A percentile compares a stretch with the other conserved stretches of the same genome.
These are phyloP conservation scores for Pseudonitzschia multiseries DNA, from an alignment of 108 stramenopile genomes.

Conservation along the genomic window DNA sequence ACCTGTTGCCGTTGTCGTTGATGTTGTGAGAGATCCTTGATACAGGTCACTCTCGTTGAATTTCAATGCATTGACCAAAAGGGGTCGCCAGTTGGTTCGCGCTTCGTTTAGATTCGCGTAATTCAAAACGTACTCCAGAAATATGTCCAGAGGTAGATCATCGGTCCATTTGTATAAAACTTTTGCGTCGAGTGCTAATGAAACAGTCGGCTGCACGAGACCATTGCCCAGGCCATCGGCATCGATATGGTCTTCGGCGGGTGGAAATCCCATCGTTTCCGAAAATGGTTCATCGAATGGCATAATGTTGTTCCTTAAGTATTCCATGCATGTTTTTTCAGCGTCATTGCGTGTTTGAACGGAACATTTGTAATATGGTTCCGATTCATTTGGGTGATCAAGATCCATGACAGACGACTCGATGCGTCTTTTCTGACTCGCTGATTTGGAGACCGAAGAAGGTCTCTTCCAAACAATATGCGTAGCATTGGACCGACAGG, in stretches of 20 bases:
- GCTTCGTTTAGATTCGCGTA: conserved; percentile 85
- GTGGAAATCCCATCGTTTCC: conserved; percentile 62
- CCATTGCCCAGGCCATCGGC: conserved; percentile 73
- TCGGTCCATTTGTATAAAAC: conserved; percentile 66
- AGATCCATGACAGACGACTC: background rate
- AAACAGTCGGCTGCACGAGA: conserved; percentile 59
- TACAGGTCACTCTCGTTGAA: conserved; percentile 35
- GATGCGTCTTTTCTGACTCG: background rate
- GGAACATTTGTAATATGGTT: background rate
- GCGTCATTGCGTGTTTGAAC: conserved; percentile 38
- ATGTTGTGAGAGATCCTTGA: background rate
- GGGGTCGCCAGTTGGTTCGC: conserved; percentile 75
- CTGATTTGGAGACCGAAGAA: background rate
- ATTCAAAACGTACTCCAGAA: conserved; percentile 77
- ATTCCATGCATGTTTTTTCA: conserved; percentile 34
- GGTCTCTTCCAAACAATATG: conserved; percentile 13
- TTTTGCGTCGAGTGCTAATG: conserved; percentile 66
- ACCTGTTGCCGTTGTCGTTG: background rate
- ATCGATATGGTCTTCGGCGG: conserved; percentile 19
- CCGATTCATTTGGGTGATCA: background rate
- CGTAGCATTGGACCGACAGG: conserved; percentile 17
- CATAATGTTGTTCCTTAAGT: conserved; percentile 62
- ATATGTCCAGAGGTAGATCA: conserved; percentile 60
- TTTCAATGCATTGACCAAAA: conserved; percentile 55
- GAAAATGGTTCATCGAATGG: conserved; percentile 62